Evolutionary conservation across 1,284 basidiomycete species (phyloP).

Genomic region (Mycena citricolor): DNA sequence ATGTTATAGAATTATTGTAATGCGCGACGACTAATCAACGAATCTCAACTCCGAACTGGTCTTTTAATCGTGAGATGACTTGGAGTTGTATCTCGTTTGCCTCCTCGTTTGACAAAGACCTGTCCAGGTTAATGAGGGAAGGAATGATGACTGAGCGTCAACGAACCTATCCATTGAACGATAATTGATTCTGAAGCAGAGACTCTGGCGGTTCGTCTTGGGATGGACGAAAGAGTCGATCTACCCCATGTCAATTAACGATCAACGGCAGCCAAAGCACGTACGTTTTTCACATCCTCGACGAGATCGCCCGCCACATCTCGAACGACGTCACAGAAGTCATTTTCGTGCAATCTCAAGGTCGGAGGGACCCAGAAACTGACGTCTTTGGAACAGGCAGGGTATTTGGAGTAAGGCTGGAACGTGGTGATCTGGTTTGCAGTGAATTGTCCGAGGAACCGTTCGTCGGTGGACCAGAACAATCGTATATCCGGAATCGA

Average conservation of each 20-base stretch:
- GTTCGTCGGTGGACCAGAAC: slow-evolving; percentile 92
- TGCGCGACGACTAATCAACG: slow-evolving; percentile 46
- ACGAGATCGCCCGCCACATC: slow-evolving; percentile 91
- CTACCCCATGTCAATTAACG: slow-evolving; percentile 41
- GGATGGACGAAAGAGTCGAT: slow-evolving; percentile 94
- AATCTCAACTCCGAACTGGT: slow-evolving; percentile 78
- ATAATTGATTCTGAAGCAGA: slow-evolving; percentile 93
- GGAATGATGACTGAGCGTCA: not conserved
- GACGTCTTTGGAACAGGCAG: slow-evolving; percentile 86
- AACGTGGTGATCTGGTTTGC: slow-evolving; percentile 77
- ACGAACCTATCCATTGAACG: slow-evolving; percentile 91
- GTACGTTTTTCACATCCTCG: slow-evolving; percentile 85
- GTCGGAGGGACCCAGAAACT: slow-evolving; percentile 82
- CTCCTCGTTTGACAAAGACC: slow-evolving; percentile 89
- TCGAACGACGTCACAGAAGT: slow-evolving; percentile 93
- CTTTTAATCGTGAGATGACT: slow-evolving; percentile 52
- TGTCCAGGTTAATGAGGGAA: slow-evolving; percentile 31
- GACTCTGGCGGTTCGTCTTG: slow-evolving; percentile 77
- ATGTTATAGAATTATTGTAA: slow-evolving; percentile 34
- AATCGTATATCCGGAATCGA: slow-evolving; percentile 98
- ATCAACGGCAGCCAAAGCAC: slow-evolving; percentile 21
- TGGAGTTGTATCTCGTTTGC: slow-evolving; percentile 75
- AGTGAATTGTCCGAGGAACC: slow-evolving; percentile 88
- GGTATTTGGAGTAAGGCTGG: slow-evolving; percentile 88
- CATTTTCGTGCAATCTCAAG: slow-evolving; percentile 82